phyloP scores from a whole-genome alignment of 495 filamentous ascomycete genomes.

The Tirmania nivea region DNA sequence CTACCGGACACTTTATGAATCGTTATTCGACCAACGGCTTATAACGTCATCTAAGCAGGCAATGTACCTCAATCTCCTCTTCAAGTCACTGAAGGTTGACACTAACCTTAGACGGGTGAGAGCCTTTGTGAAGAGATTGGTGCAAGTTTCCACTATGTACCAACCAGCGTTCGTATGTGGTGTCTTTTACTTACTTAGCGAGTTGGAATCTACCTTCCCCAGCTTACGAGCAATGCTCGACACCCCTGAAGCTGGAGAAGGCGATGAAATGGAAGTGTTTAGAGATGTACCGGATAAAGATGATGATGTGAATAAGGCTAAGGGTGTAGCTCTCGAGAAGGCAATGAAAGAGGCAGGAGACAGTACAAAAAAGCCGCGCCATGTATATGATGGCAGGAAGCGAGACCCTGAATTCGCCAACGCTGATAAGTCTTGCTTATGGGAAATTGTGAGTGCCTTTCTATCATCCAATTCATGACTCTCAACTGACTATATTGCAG shows the following conservation, averaged over 20 bases:
- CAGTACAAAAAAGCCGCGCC: constrained; percentile 2
- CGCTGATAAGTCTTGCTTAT: constrained; percentile 72
- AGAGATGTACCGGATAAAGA: constrained; percentile 41
- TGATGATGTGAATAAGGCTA: constrained; percentile 11
- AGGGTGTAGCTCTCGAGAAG: constrained; percentile 10
- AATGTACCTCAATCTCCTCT: constrained; percentile 80
- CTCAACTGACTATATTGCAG: constrained; percentile 13
- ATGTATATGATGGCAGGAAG: constrained; percentile 64
- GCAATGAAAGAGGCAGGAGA: background rate
- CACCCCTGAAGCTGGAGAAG: constrained; percentile 50
- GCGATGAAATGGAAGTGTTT: constrained; percentile 40
- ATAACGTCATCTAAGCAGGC: constrained; percentile 82
- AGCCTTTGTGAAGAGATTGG: constrained; percentile 78
- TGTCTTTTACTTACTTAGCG: constrained; percentile 63
- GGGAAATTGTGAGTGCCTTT: constrained; percentile 48
- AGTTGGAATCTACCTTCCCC: constrained; percentile 54
- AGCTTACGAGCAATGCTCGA: constrained; percentile 51
- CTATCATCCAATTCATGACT: background rate
- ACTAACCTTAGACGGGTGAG: constrained; percentile 72
- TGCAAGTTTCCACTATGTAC: constrained; percentile 66
- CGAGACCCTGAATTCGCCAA: constrained; percentile 77
- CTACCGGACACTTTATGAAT: constrained; percentile 88
- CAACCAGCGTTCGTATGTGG: constrained; percentile 85
- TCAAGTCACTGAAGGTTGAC: constrained; percentile 67
- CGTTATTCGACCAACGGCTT: constrained; percentile 71